Percentiles rank a stretch among this genome's conserved stretches.
These are phyloP conservation scores for Fomes fomentarius DNA, from an alignment of 1,284 basidiomycete genomes.

Conservation along the genomic window DNA sequence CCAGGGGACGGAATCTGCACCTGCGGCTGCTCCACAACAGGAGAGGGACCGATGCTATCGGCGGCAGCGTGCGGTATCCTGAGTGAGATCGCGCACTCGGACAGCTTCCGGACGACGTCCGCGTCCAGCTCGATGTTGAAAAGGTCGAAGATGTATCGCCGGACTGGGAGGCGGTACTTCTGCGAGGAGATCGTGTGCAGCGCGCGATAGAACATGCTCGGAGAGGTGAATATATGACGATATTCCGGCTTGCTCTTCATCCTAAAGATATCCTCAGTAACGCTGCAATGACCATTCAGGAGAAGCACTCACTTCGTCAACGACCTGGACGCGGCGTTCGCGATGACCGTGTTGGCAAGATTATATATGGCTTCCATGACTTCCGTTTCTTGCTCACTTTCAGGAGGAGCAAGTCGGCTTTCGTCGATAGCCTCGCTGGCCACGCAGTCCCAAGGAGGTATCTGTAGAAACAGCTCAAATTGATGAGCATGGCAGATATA, in stretches of 20 bases:
- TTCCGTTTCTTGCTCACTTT: conserved; percentile 79
- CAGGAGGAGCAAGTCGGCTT: conserved; percentile 63
- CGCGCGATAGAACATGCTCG: conserved; percentile 81
- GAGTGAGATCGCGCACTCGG: conserved; percentile 43
- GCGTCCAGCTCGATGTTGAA: conserved; percentile 82
- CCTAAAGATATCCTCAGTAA: conserved; percentile 42
- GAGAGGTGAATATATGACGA: conserved; percentile 76
- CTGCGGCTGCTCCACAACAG: neutral
- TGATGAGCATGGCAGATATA: too few species aligned
- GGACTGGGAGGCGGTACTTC: conserved; percentile 87
- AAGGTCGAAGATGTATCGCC: conserved; percentile 90
- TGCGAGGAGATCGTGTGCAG: conserved; percentile 86
- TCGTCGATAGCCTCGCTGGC: conserved; percentile 47
- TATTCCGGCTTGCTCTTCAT: conserved; percentile 83
- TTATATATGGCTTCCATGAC: conserved; percentile 92
- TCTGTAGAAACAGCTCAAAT: too few species aligned
- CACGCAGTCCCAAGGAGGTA: conserved; percentile 75
- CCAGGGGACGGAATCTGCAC: conserved; percentile 12
- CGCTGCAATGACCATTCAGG: too few species aligned
- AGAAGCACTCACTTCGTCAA: conserved; percentile 67
- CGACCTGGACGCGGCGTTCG: conserved; percentile 88
- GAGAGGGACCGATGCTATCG: conserved; percentile 34
- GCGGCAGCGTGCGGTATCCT: conserved; percentile 14
- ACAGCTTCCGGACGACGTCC: conserved; percentile 55
- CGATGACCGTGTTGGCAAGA: conserved; percentile 94